These are phyloP conservation scores for Trichoderma erinaceum DNA, from an alignment of 495 filamentous ascomycete genomes.

Conservation along the genomic window DNA sequence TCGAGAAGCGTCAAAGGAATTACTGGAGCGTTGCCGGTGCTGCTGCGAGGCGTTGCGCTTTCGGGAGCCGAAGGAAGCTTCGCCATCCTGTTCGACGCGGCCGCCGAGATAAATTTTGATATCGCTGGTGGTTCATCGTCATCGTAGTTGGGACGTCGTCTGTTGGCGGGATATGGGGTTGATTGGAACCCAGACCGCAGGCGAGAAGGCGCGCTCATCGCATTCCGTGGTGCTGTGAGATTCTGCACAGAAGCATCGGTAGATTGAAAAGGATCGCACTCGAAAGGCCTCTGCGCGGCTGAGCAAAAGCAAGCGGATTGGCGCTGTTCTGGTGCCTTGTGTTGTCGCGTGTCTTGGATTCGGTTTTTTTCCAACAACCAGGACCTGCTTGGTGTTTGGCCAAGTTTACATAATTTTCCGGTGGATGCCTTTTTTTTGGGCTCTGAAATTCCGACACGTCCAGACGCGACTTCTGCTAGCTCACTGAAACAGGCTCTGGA, in stretches of 20 bases:
- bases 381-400: not conserved
- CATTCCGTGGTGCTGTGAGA: slow-evolving; percentile 36
- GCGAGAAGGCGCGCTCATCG: slow-evolving; percentile 37
- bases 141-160: slow-evolving; percentile 19
- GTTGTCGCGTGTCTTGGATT: slow-evolving; percentile 4
- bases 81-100: not conserved
- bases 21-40: slow-evolving; percentile 47
- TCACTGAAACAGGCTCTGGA: not conserved
- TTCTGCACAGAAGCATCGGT: slow-evolving; percentile 11
- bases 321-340: not conserved
- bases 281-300: not conserved
- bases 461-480: slow-evolving; percentile 5
- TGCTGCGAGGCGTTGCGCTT: slow-evolving; percentile 21
- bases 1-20: slow-evolving; percentile 73
- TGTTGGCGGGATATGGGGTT: slow-evolving; percentile 28
- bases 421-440: not conserved
- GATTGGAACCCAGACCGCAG: slow-evolving; percentile 38
- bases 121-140: not conserved
- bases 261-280: not conserved
- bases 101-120: not conserved
- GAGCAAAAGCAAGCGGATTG: not conserved
- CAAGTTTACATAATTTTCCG: slow-evolving; percentile 13
- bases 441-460: slow-evolving; percentile 10
- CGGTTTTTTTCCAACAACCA: not conserved
- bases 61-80: slow-evolving; percentile 35